A percentile compares a stretch with the other conserved stretches of the same genome.
Conservation (phyloP, 257 asterid species). For the Gardenia jasminoides region DNA sequence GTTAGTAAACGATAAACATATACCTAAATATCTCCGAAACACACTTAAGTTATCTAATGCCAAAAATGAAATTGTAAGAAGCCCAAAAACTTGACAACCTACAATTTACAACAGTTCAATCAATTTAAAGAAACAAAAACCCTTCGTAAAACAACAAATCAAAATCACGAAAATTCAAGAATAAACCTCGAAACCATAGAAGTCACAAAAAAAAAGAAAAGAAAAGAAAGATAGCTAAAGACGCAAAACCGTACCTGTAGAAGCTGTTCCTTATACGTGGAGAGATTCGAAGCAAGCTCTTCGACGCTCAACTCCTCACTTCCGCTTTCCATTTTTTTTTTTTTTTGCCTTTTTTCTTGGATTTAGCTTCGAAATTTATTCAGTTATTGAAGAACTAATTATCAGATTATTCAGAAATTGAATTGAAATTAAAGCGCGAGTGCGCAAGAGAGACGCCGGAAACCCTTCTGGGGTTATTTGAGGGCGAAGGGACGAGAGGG, state of each 20-base stretch:
- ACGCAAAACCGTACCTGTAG: slow-evolving; percentile 50
- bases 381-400: neutral
- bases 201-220: too few relatives aligned
- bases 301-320: slow-evolving; percentile 81
- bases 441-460: neutral
- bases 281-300: slow-evolving; percentile 81
- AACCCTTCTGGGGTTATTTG: neutral
- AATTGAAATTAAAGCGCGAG: neutral
- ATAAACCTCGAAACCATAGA: neutral
- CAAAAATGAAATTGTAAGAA: neutral
- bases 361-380: neutral
- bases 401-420: neutral
- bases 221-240: neutral
- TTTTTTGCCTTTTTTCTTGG: neutral
- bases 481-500: neutral
- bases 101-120: neutral
- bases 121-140: slow-evolving; percentile 3
- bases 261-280: slow-evolving; percentile 90
- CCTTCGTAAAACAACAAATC: neutral
- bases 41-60: too few relatives aligned
- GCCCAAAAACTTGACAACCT: neutral
- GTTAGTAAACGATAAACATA: too few relatives aligned
- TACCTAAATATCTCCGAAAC: too few relatives aligned
- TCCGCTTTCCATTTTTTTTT: slow-evolving; percentile 33
- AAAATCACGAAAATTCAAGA: neutral